phyloP scores from a whole-genome alignment of 345 rosid genomes.

The Anacardium occidentale region DNA sequence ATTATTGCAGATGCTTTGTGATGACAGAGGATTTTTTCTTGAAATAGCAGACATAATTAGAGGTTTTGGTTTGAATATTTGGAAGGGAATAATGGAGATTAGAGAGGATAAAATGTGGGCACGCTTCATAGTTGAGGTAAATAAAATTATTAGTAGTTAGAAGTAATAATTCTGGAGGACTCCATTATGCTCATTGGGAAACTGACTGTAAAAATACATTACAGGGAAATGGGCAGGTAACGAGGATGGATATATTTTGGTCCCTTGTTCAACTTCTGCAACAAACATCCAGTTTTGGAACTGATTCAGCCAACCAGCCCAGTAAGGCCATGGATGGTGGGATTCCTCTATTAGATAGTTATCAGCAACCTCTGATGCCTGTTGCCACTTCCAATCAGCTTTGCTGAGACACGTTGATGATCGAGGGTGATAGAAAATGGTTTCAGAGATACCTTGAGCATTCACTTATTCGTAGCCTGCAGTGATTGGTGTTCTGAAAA shows the following conservation, averaged over 20 bases:
- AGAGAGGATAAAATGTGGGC: conserved; percentile 69
- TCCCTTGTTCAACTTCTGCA: conserved; percentile 73
- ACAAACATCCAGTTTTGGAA: conserved; percentile 32
- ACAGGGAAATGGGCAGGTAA: conserved; percentile 57
- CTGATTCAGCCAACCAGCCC: conserved; percentile 33
- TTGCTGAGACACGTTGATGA: conserved; percentile 28
- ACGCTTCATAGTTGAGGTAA: conserved; percentile 81
- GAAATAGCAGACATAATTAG: conserved; percentile 76
- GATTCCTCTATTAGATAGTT: conserved; percentile 14
- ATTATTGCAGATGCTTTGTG: conserved; percentile 73
- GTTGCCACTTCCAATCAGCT: conserved; percentile 26
- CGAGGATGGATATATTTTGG: conserved; percentile 76
- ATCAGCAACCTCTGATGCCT: conserved; percentile 2
- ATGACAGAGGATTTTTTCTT: conserved; percentile 69
- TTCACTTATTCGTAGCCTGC: conserved; percentile 25
- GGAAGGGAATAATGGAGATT: conserved; percentile 79
- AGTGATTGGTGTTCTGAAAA: conserved; percentile 27
- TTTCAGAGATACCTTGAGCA: conserved; percentile 32
- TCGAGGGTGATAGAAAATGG: background rate
- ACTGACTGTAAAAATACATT: conserved; percentile 20
- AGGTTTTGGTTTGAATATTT: conserved; percentile 68
- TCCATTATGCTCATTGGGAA: background rate
- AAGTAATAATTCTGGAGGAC: background rate
- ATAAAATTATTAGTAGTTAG: background rate
- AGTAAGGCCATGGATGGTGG: conserved; percentile 23